Evolutionary conservation across 495 filamentous ascomycete species (phyloP).

Genomic region (Platismatia glauca): DNA sequence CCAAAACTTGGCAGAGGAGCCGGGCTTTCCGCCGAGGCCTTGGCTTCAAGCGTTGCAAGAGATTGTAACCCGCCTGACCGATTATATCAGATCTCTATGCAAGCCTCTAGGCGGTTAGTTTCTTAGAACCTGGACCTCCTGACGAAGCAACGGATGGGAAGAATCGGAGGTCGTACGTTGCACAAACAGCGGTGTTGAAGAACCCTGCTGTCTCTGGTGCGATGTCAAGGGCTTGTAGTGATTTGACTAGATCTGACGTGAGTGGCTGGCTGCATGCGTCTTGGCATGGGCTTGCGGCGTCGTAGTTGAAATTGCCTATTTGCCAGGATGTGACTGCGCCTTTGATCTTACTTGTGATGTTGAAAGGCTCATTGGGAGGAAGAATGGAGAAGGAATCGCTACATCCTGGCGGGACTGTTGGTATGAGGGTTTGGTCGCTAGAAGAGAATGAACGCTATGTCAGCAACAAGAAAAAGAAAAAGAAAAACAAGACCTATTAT

Average conservation of each 20-base stretch:
- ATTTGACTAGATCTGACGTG: background rate
- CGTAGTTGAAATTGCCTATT: conserved; percentile 16
- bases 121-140: background rate
- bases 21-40: background rate
- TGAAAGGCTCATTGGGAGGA: background rate
- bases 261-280: conserved; percentile 1
- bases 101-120: no score
- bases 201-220: conserved; percentile 13
- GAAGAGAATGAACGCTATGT: background rate
- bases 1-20: background rate
- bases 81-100: no score
- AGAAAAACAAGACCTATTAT: no score
- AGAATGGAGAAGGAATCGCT: background rate
- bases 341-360: conserved; percentile 1
- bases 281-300: conserved; percentile 3
- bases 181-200: conserved; percentile 21
- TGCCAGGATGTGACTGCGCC: conserved; percentile 13
- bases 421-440: background rate
- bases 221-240: conserved; percentile 5
- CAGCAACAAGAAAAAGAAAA: no score
- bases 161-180: conserved; percentile 14
- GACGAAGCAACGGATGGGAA: conserved; percentile 10
- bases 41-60: background rate
- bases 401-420: background rate
- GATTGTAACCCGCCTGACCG: no score